Base-by-base conservation (phyloP, 306 rosid species). In the Urtica urens region DNA sequence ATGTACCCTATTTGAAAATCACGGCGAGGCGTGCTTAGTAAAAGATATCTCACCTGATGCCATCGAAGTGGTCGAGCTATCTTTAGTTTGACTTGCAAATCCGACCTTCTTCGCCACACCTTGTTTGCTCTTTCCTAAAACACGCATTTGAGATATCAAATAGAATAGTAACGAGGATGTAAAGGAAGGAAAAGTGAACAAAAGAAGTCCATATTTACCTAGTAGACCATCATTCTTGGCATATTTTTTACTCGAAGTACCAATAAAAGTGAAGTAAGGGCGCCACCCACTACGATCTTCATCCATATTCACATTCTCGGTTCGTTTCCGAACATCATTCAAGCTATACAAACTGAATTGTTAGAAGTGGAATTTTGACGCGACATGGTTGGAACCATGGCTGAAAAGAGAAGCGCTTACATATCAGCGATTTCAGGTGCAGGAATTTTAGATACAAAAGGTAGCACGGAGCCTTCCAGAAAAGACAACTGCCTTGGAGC, bases 231-330 rank as follows among this genome's bases (percentile, higher is more conserved):
- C 97, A 49, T 60, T 75, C 93, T 84, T 90, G 7, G 84, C 80
- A 68, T 70, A 77, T 51, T 79, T 90, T 59, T 90, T 93, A 25
- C 71, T 73, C 44, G 81, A 71, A 59, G 23, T 75, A 38, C 74
- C 77, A 51, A 90, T 58, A 52, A 90, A 90, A 7, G 69, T 68
- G 65, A 60, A 44, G 64, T 77, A 90, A 49, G 95, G 92, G 57
- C 93, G 95, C 97, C 97, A 84, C 35, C 97, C 97, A 77, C 97
- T 90, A 40, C 95, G 97, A 63, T 90, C 74, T 77, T 81, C 92
- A 23, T 90, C 97, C 24, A 76, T 74, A 55, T 84, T 74, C 38
- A 90, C 75, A 71, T 77, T 68, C 55, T 59, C 87, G 8, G 87
- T 66, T 53, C 92, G 75, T 35, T 60, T 73, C 72, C 84, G 78